Evolutionary conservation across 108 stramenopile genomes (phyloP), one percentile per base, ranked within the genome.

Genomic region (Stephanodiscus minutulus): DNA sequence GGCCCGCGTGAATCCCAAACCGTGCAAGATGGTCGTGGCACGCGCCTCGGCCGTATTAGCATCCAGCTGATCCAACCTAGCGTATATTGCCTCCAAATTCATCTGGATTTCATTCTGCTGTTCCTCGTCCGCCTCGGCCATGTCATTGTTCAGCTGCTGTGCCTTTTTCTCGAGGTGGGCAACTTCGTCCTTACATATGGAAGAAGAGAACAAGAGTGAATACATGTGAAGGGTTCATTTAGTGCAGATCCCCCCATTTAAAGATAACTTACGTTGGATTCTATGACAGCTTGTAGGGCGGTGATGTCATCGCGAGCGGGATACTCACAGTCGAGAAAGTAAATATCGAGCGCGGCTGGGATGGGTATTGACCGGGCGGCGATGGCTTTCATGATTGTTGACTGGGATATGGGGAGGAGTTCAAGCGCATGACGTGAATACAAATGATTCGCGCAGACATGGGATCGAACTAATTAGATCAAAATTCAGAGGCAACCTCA

Each of bases 281-380:
- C 92, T 83, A 97, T 94, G 54, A 98, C 97, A 24, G 98, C 98
- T 72, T 97, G 86, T 24, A 98, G 83, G n/a, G 99, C 99, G 7
- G 98, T 96, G 58, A 87, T 93, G 56, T 98, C 91, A 27, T 96
- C 87, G 4, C 91, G 87, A 13, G 97, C 91, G 22, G 95, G 93
- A 43, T 98, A 97, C 85, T 98, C 99, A n/a, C 79, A 72, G 67
- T 93, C 90, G 33, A 99, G 83, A 69, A 96, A 97, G 79, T 95
- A 99, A 65, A 98, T 94, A 68, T 99, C 99, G 58, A 98, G 85
- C 63, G 90, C 74, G 36, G 97, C 92, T 20, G 99, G 98, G 66
- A 98, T 98, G 20, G 99, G 99, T 67, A 99, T 87, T 46, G 89
- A 81, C n/a, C 97, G 81, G 13, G 97, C 95, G 21, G 96, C 97